Percentiles rank a stretch among this genome's conserved stretches.
These are phyloP conservation scores for Arthrobotrys sinensis DNA, from an alignment of 2,329 filamentous ascomycete species.

Conservation along the genomic window DNA sequence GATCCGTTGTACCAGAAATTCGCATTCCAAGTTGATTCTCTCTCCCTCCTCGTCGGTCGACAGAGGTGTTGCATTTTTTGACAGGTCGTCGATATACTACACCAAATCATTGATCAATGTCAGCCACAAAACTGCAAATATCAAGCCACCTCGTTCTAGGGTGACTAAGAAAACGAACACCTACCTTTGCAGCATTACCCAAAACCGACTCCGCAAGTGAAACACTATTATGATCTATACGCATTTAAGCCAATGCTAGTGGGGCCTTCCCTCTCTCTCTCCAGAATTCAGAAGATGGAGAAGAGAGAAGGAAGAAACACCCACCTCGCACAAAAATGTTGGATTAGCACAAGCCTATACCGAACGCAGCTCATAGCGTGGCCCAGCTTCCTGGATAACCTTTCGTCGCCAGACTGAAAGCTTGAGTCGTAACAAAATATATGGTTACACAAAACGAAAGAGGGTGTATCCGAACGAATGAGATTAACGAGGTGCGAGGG, in stretches of 20 bases:
- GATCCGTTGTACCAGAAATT: conserved; percentile 47
- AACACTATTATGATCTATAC: conserved; percentile 49
- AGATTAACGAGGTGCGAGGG: conserved; percentile 67
- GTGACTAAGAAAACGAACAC: background rate
- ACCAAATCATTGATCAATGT: conserved; percentile 3
- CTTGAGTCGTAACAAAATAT: conserved; percentile 12
- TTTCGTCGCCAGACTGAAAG: conserved; percentile 28
- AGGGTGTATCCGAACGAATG: conserved; percentile 32
- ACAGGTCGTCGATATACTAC: conserved; percentile 58
- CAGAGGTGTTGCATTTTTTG: conserved; percentile 39
- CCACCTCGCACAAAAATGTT: conserved; percentile 58
- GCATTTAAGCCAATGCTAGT: conserved; percentile 13
- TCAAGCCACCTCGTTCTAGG: background rate
- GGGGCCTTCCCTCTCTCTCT: conserved; percentile 7
- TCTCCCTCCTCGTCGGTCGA: conserved; percentile 31
- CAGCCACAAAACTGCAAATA: background rate
- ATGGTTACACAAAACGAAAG: conserved; percentile 37
- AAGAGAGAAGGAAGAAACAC: conserved; percentile 8
- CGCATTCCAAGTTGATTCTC: conserved; percentile 56
- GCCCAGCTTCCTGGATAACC: conserved; percentile 51
- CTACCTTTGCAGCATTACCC: conserved; percentile 56
- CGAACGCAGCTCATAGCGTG: conserved; percentile 52
- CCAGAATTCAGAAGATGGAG: background rate
- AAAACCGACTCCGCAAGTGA: conserved; percentile 51
- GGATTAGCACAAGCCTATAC: conserved; percentile 60